phyloP scores from a whole-genome alignment of 805 yeast genomes.

The Zygosaccharomyces bailii region DNA sequence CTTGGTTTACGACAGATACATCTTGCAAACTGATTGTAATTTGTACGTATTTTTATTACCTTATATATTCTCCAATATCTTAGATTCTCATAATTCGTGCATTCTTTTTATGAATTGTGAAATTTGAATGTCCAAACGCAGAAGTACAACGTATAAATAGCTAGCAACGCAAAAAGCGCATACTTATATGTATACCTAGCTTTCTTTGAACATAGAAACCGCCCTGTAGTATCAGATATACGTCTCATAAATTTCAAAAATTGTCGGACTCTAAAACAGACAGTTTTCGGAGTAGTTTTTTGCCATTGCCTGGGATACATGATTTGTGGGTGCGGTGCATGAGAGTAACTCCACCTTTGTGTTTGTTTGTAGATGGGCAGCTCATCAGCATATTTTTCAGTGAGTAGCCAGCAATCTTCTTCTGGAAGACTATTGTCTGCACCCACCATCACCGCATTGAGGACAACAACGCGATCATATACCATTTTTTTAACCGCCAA shows the following conservation, averaged over 20 bases:
- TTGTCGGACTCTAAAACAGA: neutral
- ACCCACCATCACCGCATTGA: conserved; percentile 10
- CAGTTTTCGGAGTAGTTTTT: conserved; percentile 1
- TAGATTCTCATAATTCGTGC: too few species aligned
- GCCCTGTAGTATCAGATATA: neutral
- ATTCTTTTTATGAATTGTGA: conserved; percentile 2
- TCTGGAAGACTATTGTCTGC: conserved; percentile 7
- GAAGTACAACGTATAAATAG: conserved; percentile 1
- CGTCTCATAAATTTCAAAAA: neutral
- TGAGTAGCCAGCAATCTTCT: conserved; percentile 13
- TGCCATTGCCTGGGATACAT: conserved; percentile 8
- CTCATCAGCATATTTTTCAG: conserved; percentile 12
- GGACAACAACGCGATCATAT: neutral
- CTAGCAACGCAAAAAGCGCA: neutral
- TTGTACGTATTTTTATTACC: too few species aligned
- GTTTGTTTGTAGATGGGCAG: conserved; percentile 11
- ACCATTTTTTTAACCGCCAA: neutral
- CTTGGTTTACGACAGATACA: too few species aligned
- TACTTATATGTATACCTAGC: conserved; percentile 2
- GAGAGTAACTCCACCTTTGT: conserved; percentile 1
- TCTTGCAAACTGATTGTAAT: too few species aligned
- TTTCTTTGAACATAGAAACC: neutral
- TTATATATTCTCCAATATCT: too few species aligned
- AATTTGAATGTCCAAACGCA: conserved; percentile 7
- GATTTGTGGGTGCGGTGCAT: conserved; percentile 7